These are phyloP conservation scores for Thermoascus crustaceus DNA, from an alignment of 2,329 filamentous ascomycete species.

Conservation along the genomic window DNA sequence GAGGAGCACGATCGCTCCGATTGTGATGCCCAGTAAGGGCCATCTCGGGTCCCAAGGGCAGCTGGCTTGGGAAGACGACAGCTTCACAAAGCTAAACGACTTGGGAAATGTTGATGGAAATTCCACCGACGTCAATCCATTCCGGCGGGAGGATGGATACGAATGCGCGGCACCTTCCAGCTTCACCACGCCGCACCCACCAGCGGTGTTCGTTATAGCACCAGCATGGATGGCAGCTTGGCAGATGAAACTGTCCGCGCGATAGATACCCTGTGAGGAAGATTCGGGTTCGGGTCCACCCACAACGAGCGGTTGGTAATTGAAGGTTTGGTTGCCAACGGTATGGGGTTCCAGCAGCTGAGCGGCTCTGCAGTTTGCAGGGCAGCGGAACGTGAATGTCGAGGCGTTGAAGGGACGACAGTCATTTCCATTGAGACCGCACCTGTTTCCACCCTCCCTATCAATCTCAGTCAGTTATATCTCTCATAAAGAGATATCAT, in stretches of 20 bases:
- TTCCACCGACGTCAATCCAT: constrained; percentile 66
- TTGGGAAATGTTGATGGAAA: constrained; percentile 89
- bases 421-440: constrained; percentile 47
- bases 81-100: constrained; percentile 67
- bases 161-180: constrained; percentile 60
- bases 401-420: constrained; percentile 48
- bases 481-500: background rate
- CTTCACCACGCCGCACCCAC: constrained; percentile 74
- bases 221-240: constrained; percentile 77
- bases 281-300: constrained; percentile 38
- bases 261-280: constrained; percentile 55
- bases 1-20: constrained; percentile 67
- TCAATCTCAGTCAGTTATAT: constrained; percentile 3
- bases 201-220: constrained; percentile 59
- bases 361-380: constrained; percentile 43
- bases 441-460: constrained; percentile 38
- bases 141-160: constrained; percentile 56
- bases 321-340: constrained; percentile 44
- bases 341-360: constrained; percentile 43
- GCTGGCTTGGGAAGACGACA: constrained; percentile 47
- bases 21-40: constrained; percentile 72
- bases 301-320: constrained; percentile 45
- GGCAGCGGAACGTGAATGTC: constrained; percentile 48
- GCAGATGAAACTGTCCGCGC: constrained; percentile 84
- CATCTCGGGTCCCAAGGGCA: constrained; percentile 72